These are phyloP conservation scores for Ceratobasidium theobromae DNA, from an alignment of 1,284 basidiomycete species.

Conservation along the genomic window DNA sequence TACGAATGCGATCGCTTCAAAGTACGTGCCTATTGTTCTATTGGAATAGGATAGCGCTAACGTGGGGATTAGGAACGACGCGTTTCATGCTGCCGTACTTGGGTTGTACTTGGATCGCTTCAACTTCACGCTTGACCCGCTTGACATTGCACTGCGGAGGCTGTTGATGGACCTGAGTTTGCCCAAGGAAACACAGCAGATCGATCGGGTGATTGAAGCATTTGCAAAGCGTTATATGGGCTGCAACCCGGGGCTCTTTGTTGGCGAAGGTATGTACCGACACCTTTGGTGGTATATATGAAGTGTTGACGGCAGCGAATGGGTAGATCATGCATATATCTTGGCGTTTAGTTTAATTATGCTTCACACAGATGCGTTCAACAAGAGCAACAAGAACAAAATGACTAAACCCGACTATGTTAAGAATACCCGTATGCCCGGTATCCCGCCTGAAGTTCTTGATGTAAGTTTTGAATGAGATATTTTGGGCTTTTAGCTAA, in stretches of 20 bases:
- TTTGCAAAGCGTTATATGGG: constrained; percentile 84
- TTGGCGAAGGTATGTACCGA: constrained; percentile 61
- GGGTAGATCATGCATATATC: constrained; percentile 91
- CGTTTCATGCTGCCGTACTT: constrained; percentile 73
- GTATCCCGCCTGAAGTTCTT: constrained; percentile 78
- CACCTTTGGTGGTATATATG: not conserved
- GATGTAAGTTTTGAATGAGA: constrained; percentile 58
- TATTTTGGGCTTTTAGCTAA: not conserved
- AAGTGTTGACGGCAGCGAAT: not conserved
- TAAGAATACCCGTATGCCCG: constrained; percentile 87
- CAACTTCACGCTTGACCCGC: constrained; percentile 76
- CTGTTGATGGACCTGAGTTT: constrained; percentile 90
- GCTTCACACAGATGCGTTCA: constrained; percentile 98
- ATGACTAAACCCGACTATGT: constrained; percentile 95
- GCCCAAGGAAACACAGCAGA: constrained; percentile 96
- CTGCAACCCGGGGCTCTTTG: constrained; percentile 84
- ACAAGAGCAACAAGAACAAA: constrained; percentile 95
- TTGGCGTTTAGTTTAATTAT: constrained; percentile 98
- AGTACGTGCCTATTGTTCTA: constrained; percentile 49
- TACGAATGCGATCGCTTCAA: constrained; percentile 75
- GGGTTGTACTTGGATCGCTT: constrained; percentile 75
- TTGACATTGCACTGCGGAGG: constrained; percentile 90
- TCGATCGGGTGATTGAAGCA: constrained; percentile 95
- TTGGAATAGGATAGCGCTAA: not conserved
- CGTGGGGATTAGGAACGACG: constrained; percentile 57